phyloP scores from a whole-genome alignment of 2,329 filamentous ascomycete species.

The Phialocephala sp. region DNA sequence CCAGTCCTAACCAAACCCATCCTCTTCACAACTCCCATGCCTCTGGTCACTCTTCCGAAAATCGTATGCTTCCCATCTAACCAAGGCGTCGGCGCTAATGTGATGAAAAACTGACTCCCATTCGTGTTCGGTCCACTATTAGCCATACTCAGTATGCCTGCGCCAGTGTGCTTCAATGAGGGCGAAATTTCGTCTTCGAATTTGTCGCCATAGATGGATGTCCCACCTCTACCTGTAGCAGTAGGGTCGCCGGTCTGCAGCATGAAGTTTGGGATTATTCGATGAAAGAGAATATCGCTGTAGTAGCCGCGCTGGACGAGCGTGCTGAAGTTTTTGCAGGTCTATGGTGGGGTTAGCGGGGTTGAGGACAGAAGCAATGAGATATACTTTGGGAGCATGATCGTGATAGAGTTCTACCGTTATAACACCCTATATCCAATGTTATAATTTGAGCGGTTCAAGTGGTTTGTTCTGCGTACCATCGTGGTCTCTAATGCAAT shows the following conservation, averaged over 20 bases:
- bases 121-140: conserved; percentile 94
- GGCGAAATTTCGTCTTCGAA: conserved; percentile 90
- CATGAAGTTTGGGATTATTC: conserved; percentile 97
- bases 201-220: conserved; percentile 88
- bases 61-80: conserved; percentile 97
- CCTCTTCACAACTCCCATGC: conserved; percentile 81
- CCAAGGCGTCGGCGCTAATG: conserved; percentile 92
- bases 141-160: conserved; percentile 94
- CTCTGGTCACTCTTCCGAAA: conserved; percentile 86
- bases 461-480: conserved; percentile 53
- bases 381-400: conserved; percentile 75
- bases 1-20: conserved; percentile 89
- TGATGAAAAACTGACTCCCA: conserved; percentile 95
- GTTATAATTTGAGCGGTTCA: neutral
- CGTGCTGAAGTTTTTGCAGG: conserved; percentile 85
- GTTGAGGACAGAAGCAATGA: conserved; percentile 10
- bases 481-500: conserved; percentile 85
- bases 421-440: conserved; percentile 71
- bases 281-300: conserved; percentile 85
- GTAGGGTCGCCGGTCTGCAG: conserved; percentile 94
- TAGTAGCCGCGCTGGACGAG: conserved; percentile 88
- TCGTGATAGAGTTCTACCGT: conserved; percentile 86
- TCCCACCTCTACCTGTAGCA: conserved; percentile 87
- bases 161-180: conserved; percentile 86
- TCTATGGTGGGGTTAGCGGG: conserved; percentile 49